phyloP scores from a whole-genome alignment of 1,284 basidiomycete genomes.

The Somion occarium region DNA sequence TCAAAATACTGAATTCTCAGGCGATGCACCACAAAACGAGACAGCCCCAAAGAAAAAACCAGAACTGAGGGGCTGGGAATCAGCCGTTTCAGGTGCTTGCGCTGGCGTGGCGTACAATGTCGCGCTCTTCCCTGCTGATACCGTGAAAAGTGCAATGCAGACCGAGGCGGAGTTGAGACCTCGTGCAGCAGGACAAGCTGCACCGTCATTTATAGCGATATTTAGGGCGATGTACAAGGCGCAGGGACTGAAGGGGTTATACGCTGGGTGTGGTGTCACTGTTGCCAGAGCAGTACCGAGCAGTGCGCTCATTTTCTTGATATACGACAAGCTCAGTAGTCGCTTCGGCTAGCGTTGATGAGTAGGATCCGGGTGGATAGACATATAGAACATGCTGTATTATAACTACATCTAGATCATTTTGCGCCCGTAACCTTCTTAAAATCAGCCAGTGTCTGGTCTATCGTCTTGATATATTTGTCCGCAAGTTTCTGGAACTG shows the following conservation, averaged over 20 bases:
- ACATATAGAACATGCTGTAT: constrained; percentile 3
- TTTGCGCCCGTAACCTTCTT: constrained; percentile 48
- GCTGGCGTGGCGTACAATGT: constrained; percentile 89
- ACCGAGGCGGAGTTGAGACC: constrained; percentile 87
- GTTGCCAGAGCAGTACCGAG: constrained; percentile 85
- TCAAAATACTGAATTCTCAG: constrained; percentile 2
- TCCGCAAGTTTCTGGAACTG: constrained; percentile 73
- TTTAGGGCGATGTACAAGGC: constrained; percentile 70
- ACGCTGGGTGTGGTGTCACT: constrained; percentile 95
- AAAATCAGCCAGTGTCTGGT: constrained; percentile 55
- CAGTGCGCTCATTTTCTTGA: constrained; percentile 87
- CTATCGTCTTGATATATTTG: constrained; percentile 55
- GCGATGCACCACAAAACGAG: neutral
- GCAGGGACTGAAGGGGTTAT: constrained; percentile 82
- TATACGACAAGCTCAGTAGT: constrained; percentile 75
- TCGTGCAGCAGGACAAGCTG: constrained; percentile 28
- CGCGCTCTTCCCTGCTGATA: constrained; percentile 88
- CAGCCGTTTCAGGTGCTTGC: constrained; percentile 80
- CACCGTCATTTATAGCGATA: constrained; percentile 65
- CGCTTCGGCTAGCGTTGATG: neutral
- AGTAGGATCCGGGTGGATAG: constrained; percentile 2
- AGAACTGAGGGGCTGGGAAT: constrained; percentile 73
- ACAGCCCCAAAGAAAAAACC: constrained; percentile 29
- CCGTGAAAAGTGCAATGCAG: constrained; percentile 93
- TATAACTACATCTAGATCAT: constrained; percentile 6